A percentile compares a stretch with the other conserved stretches of the same genome.
Evolutionary conservation across 106 monocot genomes (phyloP).

Genomic region (Alisma plantagoaquatica): DNA sequence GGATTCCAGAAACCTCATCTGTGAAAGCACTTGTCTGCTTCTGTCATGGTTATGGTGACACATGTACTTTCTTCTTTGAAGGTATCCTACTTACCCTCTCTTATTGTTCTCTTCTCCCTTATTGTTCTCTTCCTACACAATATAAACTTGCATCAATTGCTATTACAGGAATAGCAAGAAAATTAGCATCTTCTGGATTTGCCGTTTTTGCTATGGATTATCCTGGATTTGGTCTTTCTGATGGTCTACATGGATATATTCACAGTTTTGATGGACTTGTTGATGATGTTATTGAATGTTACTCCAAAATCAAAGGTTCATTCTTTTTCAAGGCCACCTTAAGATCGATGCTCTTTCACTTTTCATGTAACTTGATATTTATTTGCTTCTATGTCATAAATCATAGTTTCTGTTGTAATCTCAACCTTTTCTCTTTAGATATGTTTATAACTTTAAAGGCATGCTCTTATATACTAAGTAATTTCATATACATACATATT

Average conservation of each 20-base stretch:
- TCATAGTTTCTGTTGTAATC: too few species aligned
- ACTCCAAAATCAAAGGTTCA: constrained; percentile 76
- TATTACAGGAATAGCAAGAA: constrained; percentile 63
- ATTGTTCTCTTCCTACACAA: too few species aligned
- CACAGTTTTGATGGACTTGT: constrained; percentile 73
- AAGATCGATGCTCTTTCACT: background rate
- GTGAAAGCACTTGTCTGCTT: constrained; percentile 78
- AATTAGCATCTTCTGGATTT: constrained; percentile 80
- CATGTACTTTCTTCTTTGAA: constrained; percentile 98
- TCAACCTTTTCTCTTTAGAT: too few species aligned
- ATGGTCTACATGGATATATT: constrained; percentile 94
- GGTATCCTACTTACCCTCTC: constrained; percentile 21
- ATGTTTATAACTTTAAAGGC: too few species aligned
- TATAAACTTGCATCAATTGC: background rate
- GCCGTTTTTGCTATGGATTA: constrained; percentile 96
- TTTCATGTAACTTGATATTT: background rate
- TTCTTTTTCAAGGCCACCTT: background rate
- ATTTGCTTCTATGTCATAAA: too few species aligned
- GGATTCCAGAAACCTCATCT: constrained; percentile 53
- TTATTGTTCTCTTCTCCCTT: background rate
- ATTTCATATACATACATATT: background rate
- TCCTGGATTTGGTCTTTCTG: constrained; percentile 94
- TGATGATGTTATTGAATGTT: constrained; percentile 78
- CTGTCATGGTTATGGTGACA: constrained; percentile 98
- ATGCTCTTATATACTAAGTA: too few species aligned